Conservation (phyloP, 768 basidiomycete genomes). For the Lentinula detonsa region DNA sequence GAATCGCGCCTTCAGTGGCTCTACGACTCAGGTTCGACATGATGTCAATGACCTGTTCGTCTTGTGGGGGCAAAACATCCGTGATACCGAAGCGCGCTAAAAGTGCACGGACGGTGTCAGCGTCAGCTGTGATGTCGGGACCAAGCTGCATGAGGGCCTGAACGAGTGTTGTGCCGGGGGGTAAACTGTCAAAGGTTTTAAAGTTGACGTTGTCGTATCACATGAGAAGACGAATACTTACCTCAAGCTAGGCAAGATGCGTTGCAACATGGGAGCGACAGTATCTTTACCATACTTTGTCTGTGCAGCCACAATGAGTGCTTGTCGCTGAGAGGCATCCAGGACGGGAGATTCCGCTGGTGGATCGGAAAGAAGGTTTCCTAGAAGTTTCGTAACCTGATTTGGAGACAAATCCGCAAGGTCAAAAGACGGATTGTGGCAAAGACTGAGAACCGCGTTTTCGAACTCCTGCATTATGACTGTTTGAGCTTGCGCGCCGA, state of each 20-base stretch:
- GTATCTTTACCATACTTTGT: constrained; percentile 78
- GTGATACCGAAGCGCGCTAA: constrained; percentile 73
- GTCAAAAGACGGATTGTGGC: constrained; percentile 78
- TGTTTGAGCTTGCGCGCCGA: constrained; percentile 55
- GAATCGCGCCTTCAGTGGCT: constrained; percentile 63
- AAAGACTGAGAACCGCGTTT: constrained; percentile 66
- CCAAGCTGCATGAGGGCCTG: constrained; percentile 75
- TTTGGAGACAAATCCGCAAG: constrained; percentile 69
- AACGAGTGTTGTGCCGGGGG: constrained; percentile 61
- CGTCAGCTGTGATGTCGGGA: constrained; percentile 70
- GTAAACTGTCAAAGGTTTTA: constrained; percentile 39
- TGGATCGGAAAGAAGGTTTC: constrained; percentile 70
- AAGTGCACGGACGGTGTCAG: constrained; percentile 63
- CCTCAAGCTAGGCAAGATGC: constrained; percentile 72
- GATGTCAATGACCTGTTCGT: constrained; percentile 66
- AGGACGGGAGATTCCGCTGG: constrained; percentile 65
- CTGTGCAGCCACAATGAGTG: constrained; percentile 68
- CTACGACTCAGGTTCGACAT: constrained; percentile 61
- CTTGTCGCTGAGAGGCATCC: constrained; percentile 69
- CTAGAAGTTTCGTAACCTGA: constrained; percentile 74
- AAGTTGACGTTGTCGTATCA: constrained; percentile 11
- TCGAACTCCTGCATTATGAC: constrained; percentile 78
- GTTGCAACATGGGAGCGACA: constrained; percentile 66
- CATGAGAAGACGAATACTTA: constrained; percentile 22
- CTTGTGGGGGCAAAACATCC: constrained; percentile 63